Evolutionary conservation across 306 rosid genomes (phyloP), one percentile per base, ranked within the genome.

Genomic region (Fagus crenata): DNA sequence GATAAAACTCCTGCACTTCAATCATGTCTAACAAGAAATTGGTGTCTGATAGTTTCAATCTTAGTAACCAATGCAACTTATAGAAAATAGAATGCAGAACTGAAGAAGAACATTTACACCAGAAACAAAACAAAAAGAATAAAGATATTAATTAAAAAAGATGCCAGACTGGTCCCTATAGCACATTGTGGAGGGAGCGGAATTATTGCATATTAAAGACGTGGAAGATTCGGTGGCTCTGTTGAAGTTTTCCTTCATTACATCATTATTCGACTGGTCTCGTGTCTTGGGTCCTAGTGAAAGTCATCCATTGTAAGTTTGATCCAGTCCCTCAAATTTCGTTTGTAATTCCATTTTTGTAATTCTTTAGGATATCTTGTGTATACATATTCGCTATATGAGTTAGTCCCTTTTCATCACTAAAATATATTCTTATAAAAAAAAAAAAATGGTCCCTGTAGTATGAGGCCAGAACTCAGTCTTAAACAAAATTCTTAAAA

Each of bases 1-100:
- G 96, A 86, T 88, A 85, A 86, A 96, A 96, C 80, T 96, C 99
- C 99, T 96, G 97, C 86, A 87, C 81, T 89, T 85, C 87, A 92
- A 85, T 79, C 79, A 82, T 39, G 77, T 71, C 73, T 53, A 80
- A 80, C 76, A 84, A 73, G 17, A 77, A 67, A 82, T 87, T 84
- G 67, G 86, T 68, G 54, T 72, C 80, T 75, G 67, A 60, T 35
- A 74, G 41, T 37, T 68, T 74, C 46, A 80, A 71, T 81, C 67
- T 79, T 40, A 76, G 68, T 72, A 75, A 73, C 36, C 4, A 28
- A 4, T 71, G 49, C 7, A 65, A 35, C 11, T 37, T 35, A 65
- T 36, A 67, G 32, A 18, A 67, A 67, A 67, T 6, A 67, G 32
- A 17, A 61, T 32, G 40, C 9, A 71, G 37, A 64, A 13, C 18